These are phyloP conservation scores for Boletus barrowsii DNA, from an alignment of 768 basidiomycete genomes.

Conservation along the genomic window DNA sequence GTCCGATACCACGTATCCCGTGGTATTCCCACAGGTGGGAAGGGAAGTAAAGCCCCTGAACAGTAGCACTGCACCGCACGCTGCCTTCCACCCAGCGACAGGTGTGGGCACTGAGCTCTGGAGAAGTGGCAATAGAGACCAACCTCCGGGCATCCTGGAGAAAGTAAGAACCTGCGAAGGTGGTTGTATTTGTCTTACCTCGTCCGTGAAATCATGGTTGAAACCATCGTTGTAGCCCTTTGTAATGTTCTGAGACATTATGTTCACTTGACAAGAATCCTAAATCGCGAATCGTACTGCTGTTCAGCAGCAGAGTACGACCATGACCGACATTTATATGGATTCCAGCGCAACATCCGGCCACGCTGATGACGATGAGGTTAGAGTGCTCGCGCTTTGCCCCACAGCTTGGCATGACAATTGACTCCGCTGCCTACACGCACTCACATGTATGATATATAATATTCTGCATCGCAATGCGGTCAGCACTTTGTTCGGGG, in stretches of 20 bases:
- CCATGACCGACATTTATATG: conserved; percentile 19
- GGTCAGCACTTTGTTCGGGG: conserved; percentile 4
- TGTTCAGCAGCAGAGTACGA: not conserved
- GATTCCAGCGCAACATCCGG: not conserved
- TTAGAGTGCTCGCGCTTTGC: not conserved
- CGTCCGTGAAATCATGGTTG: conserved; percentile 31
- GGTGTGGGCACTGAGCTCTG: conserved; percentile 23
- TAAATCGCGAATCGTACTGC: not conserved
- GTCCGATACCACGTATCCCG: conserved; percentile 11
- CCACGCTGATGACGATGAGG: not conserved
- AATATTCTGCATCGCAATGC: not conserved
- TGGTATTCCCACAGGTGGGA: conserved; percentile 21
- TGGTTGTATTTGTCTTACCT: conserved; percentile 13
- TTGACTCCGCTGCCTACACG: conserved; percentile 8
- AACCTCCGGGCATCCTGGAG: conserved; percentile 23
- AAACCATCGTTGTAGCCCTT: conserved; percentile 18
- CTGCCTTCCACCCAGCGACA: conserved; percentile 22
- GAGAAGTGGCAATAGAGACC: conserved; percentile 27
- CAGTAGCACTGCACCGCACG: conserved; percentile 6
- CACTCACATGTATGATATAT: conserved; percentile 17
- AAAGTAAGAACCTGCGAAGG: conserved; percentile 7
- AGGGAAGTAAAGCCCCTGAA: conserved; percentile 19
- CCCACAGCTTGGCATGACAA: conserved; percentile 30
- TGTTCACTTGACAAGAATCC: not conserved
- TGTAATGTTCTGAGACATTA: conserved; percentile 21